Percentiles rank a stretch among this genome's conserved stretches.
phyloP scores from a whole-genome alignment of 2,329 filamentous ascomycete genomes.

The Trichoderma pleuroti region DNA sequence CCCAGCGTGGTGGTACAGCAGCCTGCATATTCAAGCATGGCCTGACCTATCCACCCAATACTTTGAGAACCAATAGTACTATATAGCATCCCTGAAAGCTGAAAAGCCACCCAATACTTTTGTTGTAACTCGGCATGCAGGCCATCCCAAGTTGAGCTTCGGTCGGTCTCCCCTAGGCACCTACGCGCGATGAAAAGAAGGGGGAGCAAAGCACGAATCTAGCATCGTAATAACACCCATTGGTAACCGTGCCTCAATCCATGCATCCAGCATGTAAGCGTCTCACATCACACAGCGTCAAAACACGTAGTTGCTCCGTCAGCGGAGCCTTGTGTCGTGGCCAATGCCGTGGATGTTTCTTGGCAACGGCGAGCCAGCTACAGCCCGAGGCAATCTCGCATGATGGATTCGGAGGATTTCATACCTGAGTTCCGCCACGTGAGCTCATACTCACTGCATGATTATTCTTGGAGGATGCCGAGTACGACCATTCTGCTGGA shows the following conservation, averaged over 20 bases:
- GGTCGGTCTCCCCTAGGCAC: neutral
- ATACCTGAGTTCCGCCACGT: neutral
- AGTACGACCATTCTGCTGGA: neutral
- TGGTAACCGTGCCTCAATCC: neutral
- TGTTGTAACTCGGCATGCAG: neutral
- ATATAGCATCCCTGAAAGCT: neutral
- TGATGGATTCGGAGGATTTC: neutral
- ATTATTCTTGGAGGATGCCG: neutral
- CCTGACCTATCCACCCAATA: neutral
- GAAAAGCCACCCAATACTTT: neutral
- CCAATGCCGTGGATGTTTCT: neutral
- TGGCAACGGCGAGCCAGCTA: neutral
- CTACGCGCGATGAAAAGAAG: neutral
- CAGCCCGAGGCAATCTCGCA: neutral
- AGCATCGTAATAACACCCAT: neutral
- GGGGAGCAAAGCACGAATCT: neutral
- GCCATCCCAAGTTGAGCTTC: neutral
- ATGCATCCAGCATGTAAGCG: neutral
- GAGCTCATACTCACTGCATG: neutral
- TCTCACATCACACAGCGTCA: neutral
- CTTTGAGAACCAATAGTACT: neutral
- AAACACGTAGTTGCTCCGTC: neutral
- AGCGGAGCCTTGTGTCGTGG: neutral
- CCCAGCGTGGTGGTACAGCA: neutral
- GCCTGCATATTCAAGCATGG: neutral